Percentiles rank a stretch among this genome's conserved stretches.
phyloP scores from a whole-genome alignment of 305 asterid genomes.

The Fraxinus dipetala region DNA sequence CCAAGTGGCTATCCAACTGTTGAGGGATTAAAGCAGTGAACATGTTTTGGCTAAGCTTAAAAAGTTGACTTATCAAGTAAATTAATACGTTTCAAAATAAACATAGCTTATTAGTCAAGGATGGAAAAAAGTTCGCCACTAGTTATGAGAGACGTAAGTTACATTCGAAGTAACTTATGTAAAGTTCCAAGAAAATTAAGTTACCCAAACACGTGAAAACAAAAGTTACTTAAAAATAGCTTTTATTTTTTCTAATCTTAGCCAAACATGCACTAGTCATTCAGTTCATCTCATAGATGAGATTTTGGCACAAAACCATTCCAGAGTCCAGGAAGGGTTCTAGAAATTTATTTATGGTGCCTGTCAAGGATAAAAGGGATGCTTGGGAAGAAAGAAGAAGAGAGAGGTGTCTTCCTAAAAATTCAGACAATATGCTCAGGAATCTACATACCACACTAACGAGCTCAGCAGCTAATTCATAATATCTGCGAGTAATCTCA shows the following conservation, averaged over 20 bases:
- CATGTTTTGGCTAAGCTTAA: not conserved
- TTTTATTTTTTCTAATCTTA: not conserved
- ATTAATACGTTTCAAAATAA: not conserved
- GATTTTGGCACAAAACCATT: not conserved
- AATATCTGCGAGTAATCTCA: constrained; percentile 72
- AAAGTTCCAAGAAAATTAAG: not conserved
- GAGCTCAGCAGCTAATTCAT: constrained; percentile 78
- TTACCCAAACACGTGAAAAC: not conserved
- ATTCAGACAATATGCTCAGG: constrained; percentile 2
- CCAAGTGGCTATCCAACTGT: constrained; percentile 9
- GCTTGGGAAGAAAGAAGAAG: not conserved
- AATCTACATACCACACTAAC: constrained; percentile 67
- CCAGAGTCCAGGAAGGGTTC: constrained; percentile 9
- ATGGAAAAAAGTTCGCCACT: not conserved
- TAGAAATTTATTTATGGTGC: not conserved
- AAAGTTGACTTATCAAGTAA: not conserved
- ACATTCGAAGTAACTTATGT: not conserved
- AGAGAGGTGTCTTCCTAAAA: not conserved
- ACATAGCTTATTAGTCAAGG: not conserved
- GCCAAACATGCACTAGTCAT: constrained; percentile 10
- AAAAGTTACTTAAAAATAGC: not conserved
- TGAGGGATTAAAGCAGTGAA: not conserved
- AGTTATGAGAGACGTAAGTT: not conserved
- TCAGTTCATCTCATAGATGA: constrained; percentile 9
- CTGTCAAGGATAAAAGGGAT: constrained; percentile 3